Percentiles rank a stretch among this genome's conserved stretches.
Evolutionary conservation across 306 rosid species (phyloP).

Genomic region (Medicago lupulina): DNA sequence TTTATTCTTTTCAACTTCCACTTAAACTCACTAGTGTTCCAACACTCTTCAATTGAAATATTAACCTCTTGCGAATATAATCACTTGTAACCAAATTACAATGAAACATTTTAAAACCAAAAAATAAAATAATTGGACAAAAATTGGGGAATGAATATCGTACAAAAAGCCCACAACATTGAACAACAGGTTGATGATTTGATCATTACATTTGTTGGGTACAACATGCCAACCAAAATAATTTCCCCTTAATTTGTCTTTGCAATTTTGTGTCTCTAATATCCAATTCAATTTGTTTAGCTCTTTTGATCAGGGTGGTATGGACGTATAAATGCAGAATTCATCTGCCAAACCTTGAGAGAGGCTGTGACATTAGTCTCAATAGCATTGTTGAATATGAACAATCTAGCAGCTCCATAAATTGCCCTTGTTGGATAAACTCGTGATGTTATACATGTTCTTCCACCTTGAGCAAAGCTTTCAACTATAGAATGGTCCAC

Average conservation of each 20-base stretch:
- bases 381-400: slow-evolving; percentile 86
- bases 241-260: background rate
- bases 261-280: background rate
- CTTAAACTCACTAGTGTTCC: too few species aligned
- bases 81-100: background rate
- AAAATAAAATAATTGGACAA: background rate
- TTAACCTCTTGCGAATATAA: background rate
- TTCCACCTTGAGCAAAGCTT: slow-evolving; percentile 94
- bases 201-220: background rate
- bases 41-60: slow-evolving; percentile 15
- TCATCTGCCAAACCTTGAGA: slow-evolving; percentile 85
- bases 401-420: slow-evolving; percentile 78
- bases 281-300: background rate
- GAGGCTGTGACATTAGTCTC: slow-evolving; percentile 70
- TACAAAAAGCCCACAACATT: slow-evolving; percentile 11
- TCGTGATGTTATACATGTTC: slow-evolving; percentile 71
- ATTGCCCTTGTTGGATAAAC: slow-evolving; percentile 94
- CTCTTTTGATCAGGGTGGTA: slow-evolving; percentile 47
- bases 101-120: slow-evolving; percentile 9
- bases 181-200: background rate
- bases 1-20: too few species aligned
- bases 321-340: slow-evolving; percentile 91
- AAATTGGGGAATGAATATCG: slow-evolving; percentile 2
- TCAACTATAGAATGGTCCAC: slow-evolving; percentile 92
- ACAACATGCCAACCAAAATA: slow-evolving; percentile 7